Evolutionary conservation across 1,284 basidiomycete genomes (phyloP), one percentile per base, ranked within the genome.

Genomic region (Takashimella koratensis): DNA sequence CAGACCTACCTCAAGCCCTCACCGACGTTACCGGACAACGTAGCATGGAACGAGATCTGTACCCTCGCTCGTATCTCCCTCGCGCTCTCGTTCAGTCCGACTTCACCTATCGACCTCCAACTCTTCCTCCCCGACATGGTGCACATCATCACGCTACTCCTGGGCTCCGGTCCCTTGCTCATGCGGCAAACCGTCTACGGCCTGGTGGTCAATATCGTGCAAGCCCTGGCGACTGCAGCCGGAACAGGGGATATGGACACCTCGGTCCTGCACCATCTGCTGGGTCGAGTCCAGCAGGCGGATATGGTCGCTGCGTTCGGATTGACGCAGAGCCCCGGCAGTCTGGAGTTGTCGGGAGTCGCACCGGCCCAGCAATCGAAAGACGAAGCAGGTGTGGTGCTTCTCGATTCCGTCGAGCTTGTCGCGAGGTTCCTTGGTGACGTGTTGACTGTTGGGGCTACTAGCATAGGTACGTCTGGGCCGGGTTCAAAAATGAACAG

Each of bases 31-130:
- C 78, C 81, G 2, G 84, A 89, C 44, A 88, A 88, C 70, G 74
- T 81, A 1, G 84, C 86, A 56, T 94, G 90, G 88, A 84, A 82
- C 57, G 90, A 94, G 69, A 87, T 94, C 11, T 85, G 87, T 3
- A 86, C 86, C 1, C 78, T 93, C 27, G 80, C 87, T 30, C 84
- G 89, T 13, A 81, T 94, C 30, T 80, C 83, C 44, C 80, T 88
- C 16, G 81, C 86, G 6, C 82, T 88, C 19, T 83, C 85, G 42
- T 86, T 88, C 63, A 83, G 85, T 47, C 81, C 83, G 0, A 82
- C 80, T 44, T 81, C 85, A 27, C 77, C 82, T 2, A 78, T 81
- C 19, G 84, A 86, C 59, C 83, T 83, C 49, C 87, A 89, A 64
- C 78, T 92, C 24, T 91, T 86, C 69, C 80, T 92, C 4, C 87